phyloP scores from a whole-genome alignment of 208 protist species.

The Acanthamoeba sp. region DNA sequence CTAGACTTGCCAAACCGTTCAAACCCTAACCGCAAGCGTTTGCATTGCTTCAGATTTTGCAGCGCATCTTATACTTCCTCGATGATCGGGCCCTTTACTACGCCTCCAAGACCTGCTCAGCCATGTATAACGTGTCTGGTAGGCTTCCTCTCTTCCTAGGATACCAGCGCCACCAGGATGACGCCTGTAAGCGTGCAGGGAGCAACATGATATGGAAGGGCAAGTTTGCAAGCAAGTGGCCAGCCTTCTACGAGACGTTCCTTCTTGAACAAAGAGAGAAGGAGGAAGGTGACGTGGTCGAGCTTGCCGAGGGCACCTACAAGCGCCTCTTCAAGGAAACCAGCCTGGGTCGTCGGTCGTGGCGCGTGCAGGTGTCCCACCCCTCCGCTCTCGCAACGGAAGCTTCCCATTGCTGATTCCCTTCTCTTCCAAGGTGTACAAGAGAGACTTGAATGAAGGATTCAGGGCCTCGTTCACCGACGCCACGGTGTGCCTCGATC shows the following conservation, averaged over 20 bases:
- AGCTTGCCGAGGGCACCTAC: not conserved
- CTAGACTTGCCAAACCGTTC: too few species aligned
- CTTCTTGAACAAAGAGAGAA: not conserved
- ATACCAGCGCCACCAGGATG: too few species aligned
- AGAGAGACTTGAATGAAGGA: not conserved
- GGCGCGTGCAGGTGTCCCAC: too few species aligned
- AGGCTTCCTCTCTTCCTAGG: too few species aligned
- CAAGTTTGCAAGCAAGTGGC: not conserved
- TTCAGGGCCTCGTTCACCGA: not conserved
- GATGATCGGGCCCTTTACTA: not conserved
- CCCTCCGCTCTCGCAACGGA: too few species aligned
- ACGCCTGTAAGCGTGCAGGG: not conserved
- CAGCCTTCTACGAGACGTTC: not conserved
- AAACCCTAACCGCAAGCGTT: too few species aligned
- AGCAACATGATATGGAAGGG: slow-evolving; percentile 1
- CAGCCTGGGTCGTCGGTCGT: not conserved
- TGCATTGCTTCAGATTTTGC: slow-evolving; percentile 4
- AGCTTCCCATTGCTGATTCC: too few species aligned
- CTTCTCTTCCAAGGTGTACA: too few species aligned
- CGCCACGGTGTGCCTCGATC: not conserved
- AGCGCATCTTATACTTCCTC: not conserved
- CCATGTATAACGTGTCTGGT: slow-evolving; percentile 6
- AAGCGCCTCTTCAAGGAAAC: slow-evolving; percentile 11
- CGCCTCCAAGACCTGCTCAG: not conserved
- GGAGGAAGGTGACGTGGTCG: not conserved